Evolutionary conservation across 1,284 basidiomycete genomes (phyloP), one percentile per base, ranked within the genome.

Genomic region (Sutorius eximius): DNA sequence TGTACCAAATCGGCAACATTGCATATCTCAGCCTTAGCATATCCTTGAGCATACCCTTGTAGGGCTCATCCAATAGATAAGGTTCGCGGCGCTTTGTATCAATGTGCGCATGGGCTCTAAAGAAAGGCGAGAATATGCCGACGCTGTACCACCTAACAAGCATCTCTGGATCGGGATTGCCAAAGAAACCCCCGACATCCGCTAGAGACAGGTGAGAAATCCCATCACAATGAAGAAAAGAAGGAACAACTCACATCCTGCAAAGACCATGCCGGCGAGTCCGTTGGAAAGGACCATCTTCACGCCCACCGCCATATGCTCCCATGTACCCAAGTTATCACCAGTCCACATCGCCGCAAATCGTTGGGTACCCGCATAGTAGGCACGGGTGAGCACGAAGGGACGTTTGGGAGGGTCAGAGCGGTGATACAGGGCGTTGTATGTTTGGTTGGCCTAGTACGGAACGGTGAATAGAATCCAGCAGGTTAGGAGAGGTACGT

Each of bases 311-410:
- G 86, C 86, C 82, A 99, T 93, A 68, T 99, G 97, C 57, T 95
- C 93, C 97, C 97, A 99, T 0, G 91, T 94, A 32, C 96, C 94
- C 41, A 98, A 77, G 71, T 99, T 99, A 73, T 99, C 97, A 15
- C 97, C 97, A 3, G 95, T 99, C 96, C 97, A 99, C 80, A 97
- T 93, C 1, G 97, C 95, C 41, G 95, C 94, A 65, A 90, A 95
- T 40, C 94, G 87, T 71, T 99, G 97, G 22, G 94, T 94, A 6
- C 97, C 97, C 3, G 95, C 91, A 64, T 84, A 99, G 85, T 96
- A 99, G 4, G 93, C 82, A 55, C 97, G 91, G 0, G 95, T 95
- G 18, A 99, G 85, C 47, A 99, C 95, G 70, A 99, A 99, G 0
- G 96, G 95, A 18, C 95, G 82, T 66, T 84, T 84, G 1, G 87